Conservation (phyloP, 2,329 filamentous ascomycete genomes). For the Sclerotinia subarctica region DNA sequence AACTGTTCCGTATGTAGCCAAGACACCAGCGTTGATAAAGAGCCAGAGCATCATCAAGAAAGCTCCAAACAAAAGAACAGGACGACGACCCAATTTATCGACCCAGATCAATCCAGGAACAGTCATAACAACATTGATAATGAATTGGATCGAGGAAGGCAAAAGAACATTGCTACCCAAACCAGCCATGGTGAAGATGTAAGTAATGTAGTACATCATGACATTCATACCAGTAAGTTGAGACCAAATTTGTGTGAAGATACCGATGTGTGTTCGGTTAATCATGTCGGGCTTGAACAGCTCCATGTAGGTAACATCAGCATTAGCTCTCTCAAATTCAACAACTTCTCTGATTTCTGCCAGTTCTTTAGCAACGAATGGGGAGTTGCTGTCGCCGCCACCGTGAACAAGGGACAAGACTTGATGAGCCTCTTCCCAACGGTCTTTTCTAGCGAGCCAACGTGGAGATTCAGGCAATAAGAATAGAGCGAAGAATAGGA, state of each 20-base stretch:
- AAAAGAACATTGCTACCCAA: constrained; percentile 58
- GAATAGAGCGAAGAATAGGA: constrained; percentile 56
- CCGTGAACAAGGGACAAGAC: constrained; percentile 50
- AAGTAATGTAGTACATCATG: constrained; percentile 56
- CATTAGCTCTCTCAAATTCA: constrained; percentile 68
- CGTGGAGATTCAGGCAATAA: constrained; percentile 61
- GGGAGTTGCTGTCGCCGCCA: constrained; percentile 60
- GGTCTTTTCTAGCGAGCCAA: constrained; percentile 61
- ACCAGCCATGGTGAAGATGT: constrained; percentile 71
- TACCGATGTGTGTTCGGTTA: constrained; percentile 66
- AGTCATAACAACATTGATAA: constrained; percentile 80
- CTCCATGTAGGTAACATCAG: constrained; percentile 67
- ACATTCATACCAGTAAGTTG: constrained; percentile 76
- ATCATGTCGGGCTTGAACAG: constrained; percentile 72
- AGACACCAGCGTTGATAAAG: constrained; percentile 47
- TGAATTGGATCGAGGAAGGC: constrained; percentile 67
- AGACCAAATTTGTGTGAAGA: constrained; percentile 74
- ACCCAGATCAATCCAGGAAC: constrained; percentile 71
- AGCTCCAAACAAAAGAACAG: constrained; percentile 59
- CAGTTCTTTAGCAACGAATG: constrained; percentile 65
- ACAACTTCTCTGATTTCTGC: constrained; percentile 74
- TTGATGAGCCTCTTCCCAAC: constrained; percentile 56
- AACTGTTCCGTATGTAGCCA: constrained; percentile 44
- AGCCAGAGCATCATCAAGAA: constrained; percentile 42
- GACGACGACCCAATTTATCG: constrained; percentile 72